These are phyloP conservation scores for Dryas drummondii DNA, from an alignment of 306 rosid species.

Conservation along the genomic window DNA sequence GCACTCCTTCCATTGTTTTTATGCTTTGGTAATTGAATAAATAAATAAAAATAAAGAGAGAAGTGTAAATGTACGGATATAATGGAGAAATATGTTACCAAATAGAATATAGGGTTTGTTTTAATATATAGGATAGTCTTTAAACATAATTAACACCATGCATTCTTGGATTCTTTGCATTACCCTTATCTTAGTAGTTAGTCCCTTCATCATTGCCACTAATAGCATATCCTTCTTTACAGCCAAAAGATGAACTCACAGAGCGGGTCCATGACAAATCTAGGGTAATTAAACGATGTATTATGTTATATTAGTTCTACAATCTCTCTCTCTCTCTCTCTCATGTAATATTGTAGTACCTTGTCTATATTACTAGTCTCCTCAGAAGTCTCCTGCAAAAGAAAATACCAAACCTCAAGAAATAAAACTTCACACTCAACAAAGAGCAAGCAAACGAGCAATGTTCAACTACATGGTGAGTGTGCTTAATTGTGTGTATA, in stretches of 20 bases:
- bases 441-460: constrained; percentile 87
- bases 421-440: constrained; percentile 76
- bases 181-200: background rate
- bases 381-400: constrained; percentile 47
- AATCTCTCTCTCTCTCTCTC: background rate
- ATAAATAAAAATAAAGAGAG: too few species aligned
- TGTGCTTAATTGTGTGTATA: background rate
- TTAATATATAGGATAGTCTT: too few species aligned
- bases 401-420: constrained; percentile 81
- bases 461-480: constrained; percentile 85
- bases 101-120: too few species aligned
- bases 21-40: too few species aligned
- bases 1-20: too few species aligned
- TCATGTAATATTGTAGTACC: background rate
- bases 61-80: too few species aligned
- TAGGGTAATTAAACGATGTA: constrained; percentile 36
- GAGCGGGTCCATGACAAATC: constrained; percentile 41
- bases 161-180: background rate
- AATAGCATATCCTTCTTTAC: constrained; percentile 24
- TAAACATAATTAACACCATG: background rate
- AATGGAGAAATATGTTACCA: too few species aligned
- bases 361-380: constrained; percentile 31
- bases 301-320: background rate
- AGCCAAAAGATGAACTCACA: constrained; percentile 57
- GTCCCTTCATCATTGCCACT: background rate